Evolutionary conservation across 805 yeast genomes (phyloP).

Genomic region (Huiozyma naganishii): DNA sequence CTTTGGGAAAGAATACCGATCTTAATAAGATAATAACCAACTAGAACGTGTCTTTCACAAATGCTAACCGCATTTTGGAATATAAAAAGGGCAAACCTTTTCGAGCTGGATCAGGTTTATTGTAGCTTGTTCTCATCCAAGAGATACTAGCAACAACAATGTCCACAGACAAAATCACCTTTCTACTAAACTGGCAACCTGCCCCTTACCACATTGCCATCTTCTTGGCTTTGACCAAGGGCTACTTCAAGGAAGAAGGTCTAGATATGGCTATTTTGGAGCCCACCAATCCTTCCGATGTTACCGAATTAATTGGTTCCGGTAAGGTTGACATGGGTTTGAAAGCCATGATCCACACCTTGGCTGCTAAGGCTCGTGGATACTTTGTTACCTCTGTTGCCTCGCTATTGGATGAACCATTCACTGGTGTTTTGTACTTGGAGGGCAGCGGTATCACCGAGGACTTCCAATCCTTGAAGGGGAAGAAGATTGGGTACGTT

Average conservation of each 20-base stretch:
- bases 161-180: slow-evolving; percentile 37
- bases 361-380: slow-evolving; percentile 51
- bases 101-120: too few relatives aligned
- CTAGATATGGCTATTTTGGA: slow-evolving; percentile 42
- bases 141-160: too few relatives aligned
- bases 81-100: too few relatives aligned
- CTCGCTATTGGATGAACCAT: slow-evolving; percentile 45
- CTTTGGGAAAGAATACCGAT: too few relatives aligned
- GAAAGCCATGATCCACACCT: slow-evolving; percentile 50
- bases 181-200: slow-evolving; percentile 44
- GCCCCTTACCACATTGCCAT: slow-evolving; percentile 48
- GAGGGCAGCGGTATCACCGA: slow-evolving; percentile 40
- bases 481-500: slow-evolving; percentile 45
- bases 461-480: slow-evolving; percentile 42
- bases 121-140: too few relatives aligned
- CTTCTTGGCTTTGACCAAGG: slow-evolving; percentile 39
- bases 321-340: slow-evolving; percentile 50
- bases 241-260: slow-evolving; percentile 40
- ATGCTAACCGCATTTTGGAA: too few relatives aligned
- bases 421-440: slow-evolving; percentile 44
- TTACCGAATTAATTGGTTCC: slow-evolving; percentile 45
- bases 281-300: slow-evolving; percentile 49
- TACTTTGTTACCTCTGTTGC: slow-evolving; percentile 47
- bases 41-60: too few relatives aligned
- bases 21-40: too few relatives aligned